Evolutionary conservation across 179 eudicot genomes (phyloP).

Genomic region (Monotropa hypopitys): DNA sequence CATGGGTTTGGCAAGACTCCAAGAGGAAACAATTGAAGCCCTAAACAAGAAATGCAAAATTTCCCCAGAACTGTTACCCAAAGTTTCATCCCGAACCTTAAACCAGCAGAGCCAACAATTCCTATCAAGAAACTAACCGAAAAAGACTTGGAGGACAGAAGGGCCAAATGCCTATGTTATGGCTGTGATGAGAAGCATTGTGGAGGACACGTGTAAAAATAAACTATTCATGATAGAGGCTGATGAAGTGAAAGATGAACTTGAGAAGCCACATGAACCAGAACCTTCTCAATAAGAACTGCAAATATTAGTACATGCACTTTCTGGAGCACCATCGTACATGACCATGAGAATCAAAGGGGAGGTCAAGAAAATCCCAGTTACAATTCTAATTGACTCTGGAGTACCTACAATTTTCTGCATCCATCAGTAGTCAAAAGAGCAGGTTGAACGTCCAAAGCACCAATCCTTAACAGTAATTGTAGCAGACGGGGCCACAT

Average conservation of each 20-base stretch:
- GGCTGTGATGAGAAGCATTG: not conserved
- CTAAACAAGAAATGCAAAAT: too few relatives aligned
- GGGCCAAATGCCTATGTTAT: not conserved
- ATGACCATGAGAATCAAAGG: not conserved
- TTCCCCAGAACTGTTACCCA: too few relatives aligned
- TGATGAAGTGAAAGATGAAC: not conserved
- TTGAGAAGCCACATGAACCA: not conserved
- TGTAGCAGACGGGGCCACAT: not conserved
- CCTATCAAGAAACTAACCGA: not conserved
- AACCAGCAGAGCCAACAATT: too few relatives aligned
- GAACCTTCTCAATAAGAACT: not conserved
- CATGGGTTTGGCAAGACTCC: not conserved
- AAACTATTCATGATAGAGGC: not conserved
- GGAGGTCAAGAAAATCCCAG: not conserved
- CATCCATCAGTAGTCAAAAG: not conserved
- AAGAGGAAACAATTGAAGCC: not conserved
- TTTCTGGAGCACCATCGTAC: not conserved
- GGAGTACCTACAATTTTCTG: conserved; percentile 5
- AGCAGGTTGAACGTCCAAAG: not conserved
- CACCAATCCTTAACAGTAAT: not conserved
- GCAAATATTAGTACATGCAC: not conserved
- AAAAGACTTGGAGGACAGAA: not conserved
- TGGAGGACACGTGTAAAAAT: not conserved
- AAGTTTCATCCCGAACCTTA: too few relatives aligned
- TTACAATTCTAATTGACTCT: not conserved